Base-by-base conservation (phyloP, 257 asterid genomes). In the Pogostemon cablin region DNA sequence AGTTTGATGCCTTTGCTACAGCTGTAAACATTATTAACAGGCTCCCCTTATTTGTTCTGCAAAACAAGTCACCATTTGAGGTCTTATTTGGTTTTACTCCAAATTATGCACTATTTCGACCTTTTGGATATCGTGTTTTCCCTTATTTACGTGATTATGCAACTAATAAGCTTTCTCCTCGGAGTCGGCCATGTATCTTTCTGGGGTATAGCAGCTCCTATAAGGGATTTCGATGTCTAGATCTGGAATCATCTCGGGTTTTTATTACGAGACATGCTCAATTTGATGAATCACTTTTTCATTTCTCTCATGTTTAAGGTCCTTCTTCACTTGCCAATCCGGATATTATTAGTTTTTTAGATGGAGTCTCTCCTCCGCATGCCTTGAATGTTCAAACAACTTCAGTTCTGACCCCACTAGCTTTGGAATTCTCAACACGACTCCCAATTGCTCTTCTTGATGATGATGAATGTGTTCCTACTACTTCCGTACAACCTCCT, bases 201-300 rank as follows among this genome's bases (percentile, higher is more conserved):
- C 42, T 56, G 6, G 41, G 40, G 5, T 56, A 56, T 32, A 56
- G 42, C 15, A 56, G 62, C 9, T 25, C 62, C 1, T 56, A 56
- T 32, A 56, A 56, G 3, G 42, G 62, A 1, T 56, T 56, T 7
- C 62, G 41, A 9, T 56, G 41, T 56, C 41, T 56, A 0, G 62
- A 56, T 25, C 32, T 0, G 32, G 32, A 25, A 25, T 25, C 32
- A 25, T 25, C 32, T 25, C 1, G 32, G 32, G 39, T 9, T 9
- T 56, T 25, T n/a, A 56, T 56, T 6, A 56, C 41, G 41, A 56
- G 62, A 25, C n/a, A 56, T 56, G 62, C 39, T 7, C 62, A 56
- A 32, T 56, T 56, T 9, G 62, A 56, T 32, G 62, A 56, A 56
- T 25, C 62, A 3, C 41, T 56, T 6, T 56, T 56, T 8, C 61